phyloP scores from a whole-genome alignment of 2,329 filamentous ascomycete species.

The Gnomoniopsis smithogilvyi region DNA sequence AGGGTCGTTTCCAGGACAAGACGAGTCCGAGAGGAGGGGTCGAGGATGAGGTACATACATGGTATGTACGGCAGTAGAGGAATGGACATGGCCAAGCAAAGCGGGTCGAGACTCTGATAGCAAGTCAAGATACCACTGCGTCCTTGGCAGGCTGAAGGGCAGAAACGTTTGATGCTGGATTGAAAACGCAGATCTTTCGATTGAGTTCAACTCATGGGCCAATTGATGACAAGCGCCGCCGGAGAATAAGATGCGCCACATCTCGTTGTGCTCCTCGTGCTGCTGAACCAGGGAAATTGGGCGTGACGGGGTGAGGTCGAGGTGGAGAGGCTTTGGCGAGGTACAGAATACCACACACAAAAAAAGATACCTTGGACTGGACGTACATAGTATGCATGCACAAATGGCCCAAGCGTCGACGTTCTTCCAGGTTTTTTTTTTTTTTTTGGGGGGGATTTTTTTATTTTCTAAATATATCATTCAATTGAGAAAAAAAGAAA shows the following conservation, averaged over 20 bases:
- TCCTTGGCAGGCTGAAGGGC: too few species aligned
- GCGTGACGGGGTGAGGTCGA: background rate
- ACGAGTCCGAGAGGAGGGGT: conserved; percentile 1
- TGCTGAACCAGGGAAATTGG: background rate
- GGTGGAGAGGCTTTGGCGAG: background rate
- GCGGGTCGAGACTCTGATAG: too few species aligned
- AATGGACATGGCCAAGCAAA: too few species aligned
- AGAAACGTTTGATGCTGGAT: background rate
- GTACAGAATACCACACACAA: background rate
- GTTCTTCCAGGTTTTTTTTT: too few species aligned
- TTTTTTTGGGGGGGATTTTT: too few species aligned
- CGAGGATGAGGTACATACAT: too few species aligned
- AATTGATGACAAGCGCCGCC: background rate
- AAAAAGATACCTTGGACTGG: too few species aligned
- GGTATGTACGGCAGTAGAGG: too few species aligned
- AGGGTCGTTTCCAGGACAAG: background rate
- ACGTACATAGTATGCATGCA: too few species aligned
- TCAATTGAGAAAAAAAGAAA: too few species aligned
- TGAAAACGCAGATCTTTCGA: background rate
- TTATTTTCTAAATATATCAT: too few species aligned
- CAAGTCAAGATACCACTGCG: too few species aligned
- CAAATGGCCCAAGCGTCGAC: background rate
- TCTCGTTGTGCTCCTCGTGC: background rate
- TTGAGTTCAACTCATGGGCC: background rate
- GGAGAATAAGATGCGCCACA: background rate